Evolutionary conservation across 345 rosid genomes (phyloP).

Genomic region (Pistacia atlantica): DNA sequence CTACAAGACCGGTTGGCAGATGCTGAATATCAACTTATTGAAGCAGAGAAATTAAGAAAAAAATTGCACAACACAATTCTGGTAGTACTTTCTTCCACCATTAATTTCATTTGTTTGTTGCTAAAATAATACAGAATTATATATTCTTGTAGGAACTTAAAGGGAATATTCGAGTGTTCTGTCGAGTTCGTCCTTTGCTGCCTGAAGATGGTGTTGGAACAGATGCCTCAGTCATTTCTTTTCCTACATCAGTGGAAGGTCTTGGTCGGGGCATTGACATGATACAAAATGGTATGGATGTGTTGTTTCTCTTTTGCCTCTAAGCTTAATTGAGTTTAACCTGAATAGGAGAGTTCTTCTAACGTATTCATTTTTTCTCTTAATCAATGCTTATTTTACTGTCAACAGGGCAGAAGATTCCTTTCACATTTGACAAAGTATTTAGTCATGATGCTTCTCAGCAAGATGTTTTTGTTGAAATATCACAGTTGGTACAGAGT

Average conservation of each 20-base stretch:
- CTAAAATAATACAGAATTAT: not conserved
- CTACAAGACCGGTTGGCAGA: constrained; percentile 64
- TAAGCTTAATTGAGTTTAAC: not conserved
- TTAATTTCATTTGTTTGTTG: not conserved
- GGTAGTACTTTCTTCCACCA: constrained; percentile 36
- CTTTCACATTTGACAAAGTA: constrained; percentile 94
- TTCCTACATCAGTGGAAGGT: constrained; percentile 69
- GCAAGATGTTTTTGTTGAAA: constrained; percentile 83
- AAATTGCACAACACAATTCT: constrained; percentile 86
- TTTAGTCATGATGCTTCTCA: constrained; percentile 85
- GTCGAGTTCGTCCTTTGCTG: constrained; percentile 85
- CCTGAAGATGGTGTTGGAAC: constrained; percentile 70
- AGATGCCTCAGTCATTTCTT: constrained; percentile 58
- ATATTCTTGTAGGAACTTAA: constrained; percentile 66
- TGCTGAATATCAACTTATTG: constrained; percentile 56
- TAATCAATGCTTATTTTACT: constrained; percentile 5
- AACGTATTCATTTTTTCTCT: not conserved
- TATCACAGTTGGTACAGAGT: constrained; percentile 92
- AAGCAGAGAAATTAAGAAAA: constrained; percentile 81
- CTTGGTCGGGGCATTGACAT: constrained; percentile 83
- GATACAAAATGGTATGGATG: constrained; percentile 65
- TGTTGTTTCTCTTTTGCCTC: not conserved
- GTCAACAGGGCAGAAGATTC: constrained; percentile 68
- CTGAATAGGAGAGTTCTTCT: not conserved
- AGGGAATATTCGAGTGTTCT: constrained; percentile 97